These are phyloP conservation scores for Edaphochlamys debaryana DNA, from an alignment of 139 green algal genomes.

Conservation along the genomic window DNA sequence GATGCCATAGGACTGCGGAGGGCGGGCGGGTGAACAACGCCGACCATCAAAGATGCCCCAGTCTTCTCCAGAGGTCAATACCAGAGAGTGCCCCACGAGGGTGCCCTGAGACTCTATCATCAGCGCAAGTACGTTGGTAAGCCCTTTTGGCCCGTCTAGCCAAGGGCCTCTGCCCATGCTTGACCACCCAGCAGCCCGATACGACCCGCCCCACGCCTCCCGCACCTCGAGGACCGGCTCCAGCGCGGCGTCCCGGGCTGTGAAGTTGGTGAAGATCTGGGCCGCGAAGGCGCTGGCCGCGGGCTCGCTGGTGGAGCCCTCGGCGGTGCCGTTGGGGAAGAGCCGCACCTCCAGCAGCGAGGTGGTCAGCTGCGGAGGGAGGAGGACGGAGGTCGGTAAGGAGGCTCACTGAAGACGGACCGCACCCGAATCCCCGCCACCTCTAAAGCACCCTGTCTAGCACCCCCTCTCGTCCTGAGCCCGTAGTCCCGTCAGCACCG, in stretches of 20 bases:
- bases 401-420: too few species aligned
- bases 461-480: too few species aligned
- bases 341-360: not conserved
- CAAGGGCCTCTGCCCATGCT: too few species aligned
- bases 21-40: not conserved
- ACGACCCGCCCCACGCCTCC: not conserved
- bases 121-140: too few species aligned
- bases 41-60: not conserved
- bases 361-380: not conserved
- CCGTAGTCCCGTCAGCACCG: too few species aligned
- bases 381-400: too few species aligned
- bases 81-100: too few species aligned
- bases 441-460: not conserved
- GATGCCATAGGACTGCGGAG: not conserved
- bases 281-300: not conserved
- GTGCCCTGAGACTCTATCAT: not conserved
- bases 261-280: not conserved
- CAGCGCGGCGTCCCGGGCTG: not conserved
- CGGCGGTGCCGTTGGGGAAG: constrained; percentile 16
- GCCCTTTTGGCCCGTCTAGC: too few species aligned
- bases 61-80: too few species aligned
- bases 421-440: not conserved
- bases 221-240: not conserved
- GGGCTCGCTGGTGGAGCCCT: not conserved
- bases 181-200: too few species aligned